Conservation (phyloP, 441 rosid species). For the Populus hybrid region DNA sequence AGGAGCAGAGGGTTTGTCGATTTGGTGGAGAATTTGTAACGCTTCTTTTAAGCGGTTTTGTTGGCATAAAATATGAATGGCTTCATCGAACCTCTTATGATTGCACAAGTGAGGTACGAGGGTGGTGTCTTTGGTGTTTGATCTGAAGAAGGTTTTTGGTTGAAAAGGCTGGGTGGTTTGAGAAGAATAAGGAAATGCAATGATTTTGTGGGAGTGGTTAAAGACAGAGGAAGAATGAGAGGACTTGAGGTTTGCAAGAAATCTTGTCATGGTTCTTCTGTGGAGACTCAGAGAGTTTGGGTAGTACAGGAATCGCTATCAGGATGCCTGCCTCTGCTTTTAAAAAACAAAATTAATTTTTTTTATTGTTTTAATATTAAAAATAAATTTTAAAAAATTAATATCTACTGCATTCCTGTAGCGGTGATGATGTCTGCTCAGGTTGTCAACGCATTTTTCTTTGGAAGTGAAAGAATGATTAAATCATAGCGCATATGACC, state of each 20-base stretch:
- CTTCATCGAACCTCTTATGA: neutral
- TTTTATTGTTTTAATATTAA: too few species aligned
- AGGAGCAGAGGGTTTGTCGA: neutral
- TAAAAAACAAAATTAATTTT: too few species aligned
- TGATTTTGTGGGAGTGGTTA: neutral
- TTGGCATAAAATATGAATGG: neutral
- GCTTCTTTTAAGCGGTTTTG: constrained; percentile 3
- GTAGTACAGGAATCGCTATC: neutral
- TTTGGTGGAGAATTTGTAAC: constrained; percentile 19
- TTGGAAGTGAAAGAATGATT: neutral
- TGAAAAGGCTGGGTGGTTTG: neutral
- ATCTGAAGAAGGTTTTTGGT: neutral
- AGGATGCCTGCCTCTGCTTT: too few species aligned
- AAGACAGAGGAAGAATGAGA: neutral
- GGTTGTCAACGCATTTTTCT: neutral
- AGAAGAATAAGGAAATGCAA: neutral
- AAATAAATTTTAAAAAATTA: too few species aligned
- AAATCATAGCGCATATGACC: neutral
- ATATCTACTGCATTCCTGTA: too few species aligned
- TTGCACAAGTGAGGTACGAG: neutral
- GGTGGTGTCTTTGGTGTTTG: neutral
- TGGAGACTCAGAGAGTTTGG: neutral
- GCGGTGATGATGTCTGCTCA: too few species aligned
- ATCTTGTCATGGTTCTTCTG: neutral
- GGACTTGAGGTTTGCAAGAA: neutral